Base-by-base conservation (phyloP, 352 stramenopile genomes). In the Globisporangium barbulae region DNA sequence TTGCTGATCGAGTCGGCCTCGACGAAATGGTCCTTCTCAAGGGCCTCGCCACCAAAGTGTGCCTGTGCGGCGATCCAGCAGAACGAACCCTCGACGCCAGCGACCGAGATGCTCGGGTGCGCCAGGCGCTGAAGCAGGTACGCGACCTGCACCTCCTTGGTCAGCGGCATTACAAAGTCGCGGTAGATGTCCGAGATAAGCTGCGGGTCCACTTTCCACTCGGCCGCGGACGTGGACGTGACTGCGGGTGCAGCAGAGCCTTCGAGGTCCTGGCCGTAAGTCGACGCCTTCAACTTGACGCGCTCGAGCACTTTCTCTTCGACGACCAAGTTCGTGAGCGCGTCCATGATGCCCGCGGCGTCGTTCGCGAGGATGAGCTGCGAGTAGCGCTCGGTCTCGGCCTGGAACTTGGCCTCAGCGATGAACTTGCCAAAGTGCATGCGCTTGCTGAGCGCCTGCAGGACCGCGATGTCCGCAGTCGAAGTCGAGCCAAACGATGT, bases 361-460 rank as follows among this genome's bases (percentile, higher is more conserved):
- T 99, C 94, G 41, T 97, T 97, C 8, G 80, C 83, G 19, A 76
- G 75, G 44, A 99, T 98, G 64, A 99, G 78, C 64, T 81, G 59
- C 69, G 93, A 97, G 85, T 98, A 99, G 57, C 79, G 83, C 61
- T 96, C 83, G 4, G 87, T 87, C 71, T 94, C 87, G 7, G 85
- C 83, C 67, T 97, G 83, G 73, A 98, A 99, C 79, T 99, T 99
- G 73, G 90, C 96, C 64, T 95, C 87, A 0, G 97, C 97, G n/a
- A 99, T 98, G 74, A 99, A 99, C 70, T 99, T 99, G 53, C 97
- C 97, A 63, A 98, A 99, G 72, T 99, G 97, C 64, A 99, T 97
- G 65, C 97, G 88, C 71, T 98, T 97, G 65, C 86, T 98, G 19
- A 99, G 75, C 30, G 97, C 97, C 68, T 99, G 96, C 30, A 99